Evolutionary conservation across 2,329 filamentous ascomycete genomes (phyloP).

Genomic region (Dactylellina sp.): DNA sequence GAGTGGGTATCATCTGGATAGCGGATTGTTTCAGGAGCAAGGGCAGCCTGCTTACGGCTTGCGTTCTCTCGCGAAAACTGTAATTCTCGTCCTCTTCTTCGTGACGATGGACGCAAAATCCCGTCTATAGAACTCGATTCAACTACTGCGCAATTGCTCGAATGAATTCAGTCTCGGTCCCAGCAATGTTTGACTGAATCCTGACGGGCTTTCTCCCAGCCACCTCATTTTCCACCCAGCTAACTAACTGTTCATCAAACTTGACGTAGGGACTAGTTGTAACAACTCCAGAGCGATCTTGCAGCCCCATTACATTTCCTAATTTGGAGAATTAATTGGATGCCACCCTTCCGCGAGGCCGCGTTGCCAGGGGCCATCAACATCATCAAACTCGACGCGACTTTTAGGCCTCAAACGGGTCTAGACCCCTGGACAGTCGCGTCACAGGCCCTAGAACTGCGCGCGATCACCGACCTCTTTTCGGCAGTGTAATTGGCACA

Average conservation of each 20-base stretch:
- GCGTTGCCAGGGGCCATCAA: conserved; percentile 33
- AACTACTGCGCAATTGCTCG: background rate
- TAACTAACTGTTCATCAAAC: background rate
- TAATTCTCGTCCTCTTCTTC: conserved; percentile 3
- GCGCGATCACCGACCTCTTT: conserved; percentile 27
- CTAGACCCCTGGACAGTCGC: conserved; percentile 17
- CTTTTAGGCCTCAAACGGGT: conserved; percentile 11
- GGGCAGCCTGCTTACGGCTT: conserved; percentile 20
- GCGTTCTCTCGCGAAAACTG: conserved; percentile 13
- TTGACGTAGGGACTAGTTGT: conserved; percentile 9
- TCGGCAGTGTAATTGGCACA: conserved; percentile 10
- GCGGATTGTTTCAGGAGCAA: conserved; percentile 21
- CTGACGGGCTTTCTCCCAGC: conserved; percentile 22
- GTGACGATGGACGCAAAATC: conserved; percentile 1
- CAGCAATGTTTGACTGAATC: background rate
- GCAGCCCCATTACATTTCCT: conserved; percentile 48
- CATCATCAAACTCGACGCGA: conserved; percentile 34
- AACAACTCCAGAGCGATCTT: conserved; percentile 6
- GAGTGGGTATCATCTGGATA: conserved; percentile 17
- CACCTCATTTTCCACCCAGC: conserved; percentile 21
- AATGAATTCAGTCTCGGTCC: background rate
- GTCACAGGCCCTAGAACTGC: conserved; percentile 22
- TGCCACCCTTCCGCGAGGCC: conserved; percentile 7
- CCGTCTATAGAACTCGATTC: conserved; percentile 16
- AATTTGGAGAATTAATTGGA: conserved; percentile 49